Evolutionary conservation across 2,329 filamentous ascomycete genomes (phyloP).

Genomic region (Aspergillus carbonarius): DNA sequence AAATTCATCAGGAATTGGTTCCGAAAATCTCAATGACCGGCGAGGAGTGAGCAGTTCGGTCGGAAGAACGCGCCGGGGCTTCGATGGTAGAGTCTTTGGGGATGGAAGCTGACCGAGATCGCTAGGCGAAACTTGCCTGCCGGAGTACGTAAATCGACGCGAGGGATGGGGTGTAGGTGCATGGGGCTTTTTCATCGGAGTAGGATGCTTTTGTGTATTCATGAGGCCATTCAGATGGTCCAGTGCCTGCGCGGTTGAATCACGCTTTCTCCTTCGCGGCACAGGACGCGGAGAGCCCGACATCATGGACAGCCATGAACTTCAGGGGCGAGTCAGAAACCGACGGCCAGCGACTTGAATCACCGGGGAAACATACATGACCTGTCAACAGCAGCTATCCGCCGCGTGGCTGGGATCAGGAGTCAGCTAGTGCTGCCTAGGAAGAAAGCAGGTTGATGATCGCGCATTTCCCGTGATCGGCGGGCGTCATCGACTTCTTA

Average conservation of each 20-base stretch:
- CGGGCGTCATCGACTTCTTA: constrained; percentile 4
- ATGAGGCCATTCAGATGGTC: constrained; percentile 24
- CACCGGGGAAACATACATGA: not conserved
- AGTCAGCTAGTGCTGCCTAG: not conserved
- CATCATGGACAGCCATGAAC: constrained; percentile 10
- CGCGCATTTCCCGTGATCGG: constrained; percentile 4
- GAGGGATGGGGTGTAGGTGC: constrained; percentile 7
- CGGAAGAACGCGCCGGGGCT: not conserved
- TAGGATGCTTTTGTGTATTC: not conserved
- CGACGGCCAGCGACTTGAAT: not conserved
- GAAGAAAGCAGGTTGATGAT: not conserved
- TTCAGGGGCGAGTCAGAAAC: not conserved
- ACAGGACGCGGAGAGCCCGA: constrained; percentile 8
- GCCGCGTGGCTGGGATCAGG: not conserved
- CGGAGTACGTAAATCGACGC: not conserved
- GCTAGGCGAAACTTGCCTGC: too few species aligned
- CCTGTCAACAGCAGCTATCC: not conserved
- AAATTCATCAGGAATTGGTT: not conserved
- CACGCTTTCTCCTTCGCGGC: constrained; percentile 15
- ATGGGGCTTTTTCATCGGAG: not conserved
- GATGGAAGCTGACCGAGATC: not conserved
- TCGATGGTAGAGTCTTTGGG: not conserved
- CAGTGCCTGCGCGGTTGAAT: constrained; percentile 16
- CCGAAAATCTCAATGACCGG: not conserved
- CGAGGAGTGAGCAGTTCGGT: not conserved